Evolutionary conservation across 768 basidiomycete genomes (phyloP), one percentile per base, ranked within the genome.

Genomic region (Exidia glandulosa): DNA sequence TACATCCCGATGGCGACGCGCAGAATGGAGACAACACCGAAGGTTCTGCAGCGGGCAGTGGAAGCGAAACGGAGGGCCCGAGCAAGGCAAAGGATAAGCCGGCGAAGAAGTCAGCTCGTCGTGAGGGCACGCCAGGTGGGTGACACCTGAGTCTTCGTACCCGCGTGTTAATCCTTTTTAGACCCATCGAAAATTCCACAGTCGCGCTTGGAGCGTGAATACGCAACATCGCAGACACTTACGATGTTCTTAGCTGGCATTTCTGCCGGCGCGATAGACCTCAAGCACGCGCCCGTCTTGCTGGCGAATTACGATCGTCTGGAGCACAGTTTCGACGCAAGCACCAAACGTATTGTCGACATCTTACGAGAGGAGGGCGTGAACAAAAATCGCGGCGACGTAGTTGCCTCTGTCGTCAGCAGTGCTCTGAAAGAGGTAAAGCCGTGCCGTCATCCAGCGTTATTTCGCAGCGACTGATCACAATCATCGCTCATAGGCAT

Each of bases 181-280:
- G 30, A 54, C 27, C 9, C 50, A 5, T 29, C 29, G 30, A 52
- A 1, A 73, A 56, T 74, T 29, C 79, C 82, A 10, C 78, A 82
- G 34, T 68, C 79, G 14, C 72, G 76, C 23, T 75, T 94, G 7
- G 85, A 90, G 66, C 79, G 83, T 58, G 89, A 92, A 62, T 88
- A 92, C 63, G 71, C 84, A 10, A 93, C 97, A 72, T 83, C 91
- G 63, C 84, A 86, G 59, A 81, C 88, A 23, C 76, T 91, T 27
- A 81, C 88, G 0, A 86, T 89, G 0, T 96, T 95, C 75, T 74
- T 96, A 58, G 82, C 88, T 36, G 90, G 93, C 19, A 85, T 98
- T 56, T 84, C 87, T 32, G 81, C 83, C 3, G 90, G 90, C 2
- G 84, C 84, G 2, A 77, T 99, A 34, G 81, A 90, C 61, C 70